phyloP scores from a whole-genome alignment of 345 rosid species.

The Linum tenue region DNA sequence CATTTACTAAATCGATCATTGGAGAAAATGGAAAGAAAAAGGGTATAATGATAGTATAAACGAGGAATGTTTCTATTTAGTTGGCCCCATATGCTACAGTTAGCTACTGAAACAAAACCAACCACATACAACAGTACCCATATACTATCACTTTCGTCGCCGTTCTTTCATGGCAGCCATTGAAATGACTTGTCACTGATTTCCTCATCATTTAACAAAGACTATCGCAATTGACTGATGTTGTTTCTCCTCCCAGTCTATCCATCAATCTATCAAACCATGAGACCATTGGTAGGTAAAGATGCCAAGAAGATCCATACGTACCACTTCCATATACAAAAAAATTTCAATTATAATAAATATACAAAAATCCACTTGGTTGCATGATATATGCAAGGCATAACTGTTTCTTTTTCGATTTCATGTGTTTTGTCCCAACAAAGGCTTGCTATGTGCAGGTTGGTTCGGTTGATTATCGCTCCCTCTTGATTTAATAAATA shows the following conservation, averaged over 20 bases:
- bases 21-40: background rate
- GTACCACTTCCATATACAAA: conserved; percentile 5
- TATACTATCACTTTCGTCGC: conserved; percentile 8
- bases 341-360: too few relatives aligned
- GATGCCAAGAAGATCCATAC: conserved; percentile 31
- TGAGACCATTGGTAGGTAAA: conserved; percentile 11
- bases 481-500: too few relatives aligned
- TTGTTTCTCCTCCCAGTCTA: background rate
- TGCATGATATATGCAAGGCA: too few relatives aligned
- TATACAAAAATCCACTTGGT: too few relatives aligned
- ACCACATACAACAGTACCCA: conserved; percentile 5
- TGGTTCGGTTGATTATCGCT: too few relatives aligned
- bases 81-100: conserved; percentile 10
- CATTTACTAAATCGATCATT: too few relatives aligned
- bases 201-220: background rate
- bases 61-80: background rate
- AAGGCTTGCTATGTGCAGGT: too few relatives aligned
- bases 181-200: background rate
- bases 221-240: background rate
- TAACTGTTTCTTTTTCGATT: too few relatives aligned
- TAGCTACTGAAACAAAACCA: conserved; percentile 6
- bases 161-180: background rate
- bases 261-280: background rate
- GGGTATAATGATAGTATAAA: background rate
- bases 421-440: too few relatives aligned